These are phyloP conservation scores for Daphne laureola DNA, from an alignment of 441 rosid genomes.

Conservation along the genomic window DNA sequence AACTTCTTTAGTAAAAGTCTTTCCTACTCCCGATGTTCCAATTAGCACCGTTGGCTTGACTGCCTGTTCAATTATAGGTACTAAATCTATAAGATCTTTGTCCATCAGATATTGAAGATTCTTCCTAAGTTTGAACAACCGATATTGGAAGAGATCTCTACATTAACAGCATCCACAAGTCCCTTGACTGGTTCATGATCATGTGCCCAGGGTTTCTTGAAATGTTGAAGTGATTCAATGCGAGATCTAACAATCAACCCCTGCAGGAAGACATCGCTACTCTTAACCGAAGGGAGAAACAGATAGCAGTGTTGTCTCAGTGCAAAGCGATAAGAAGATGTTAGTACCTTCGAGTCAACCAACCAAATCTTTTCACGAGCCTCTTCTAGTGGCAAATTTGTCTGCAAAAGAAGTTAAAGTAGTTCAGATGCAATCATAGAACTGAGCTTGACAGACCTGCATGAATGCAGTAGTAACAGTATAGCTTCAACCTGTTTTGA, in stretches of 20 bases:
- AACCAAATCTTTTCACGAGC: slow-evolving; percentile 79
- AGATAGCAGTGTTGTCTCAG: slow-evolving; percentile 7
- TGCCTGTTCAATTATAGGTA: slow-evolving; percentile 30
- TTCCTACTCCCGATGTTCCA: slow-evolving; percentile 89
- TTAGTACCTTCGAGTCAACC: slow-evolving; percentile 74
- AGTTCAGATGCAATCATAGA: neutral
- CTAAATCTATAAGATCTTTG: neutral
- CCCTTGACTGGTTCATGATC: slow-evolving; percentile 58
- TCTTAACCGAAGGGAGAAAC: slow-evolving; percentile 1
- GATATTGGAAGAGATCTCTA: slow-evolving; percentile 17
- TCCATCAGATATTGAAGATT: neutral
- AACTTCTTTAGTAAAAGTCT: slow-evolving; percentile 78
- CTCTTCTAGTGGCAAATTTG: slow-evolving; percentile 55
- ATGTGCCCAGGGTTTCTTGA: slow-evolving; percentile 94
- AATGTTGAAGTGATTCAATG: slow-evolving; percentile 77
- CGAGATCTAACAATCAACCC: slow-evolving; percentile 83
- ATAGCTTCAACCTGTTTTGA: slow-evolving; percentile 52
- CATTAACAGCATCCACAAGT: slow-evolving; percentile 70
- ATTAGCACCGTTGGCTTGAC: slow-evolving; percentile 88
- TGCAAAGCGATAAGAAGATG: slow-evolving; percentile 9
- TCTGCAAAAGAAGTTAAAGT: slow-evolving; percentile 26
- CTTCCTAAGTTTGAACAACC: too few species aligned
- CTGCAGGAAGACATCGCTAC: slow-evolving; percentile 26
- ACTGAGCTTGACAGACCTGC: neutral
- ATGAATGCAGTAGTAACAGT: neutral